phyloP scores from a whole-genome alignment of 2,329 filamentous ascomycete species.

The Aspergillus flavus region DNA sequence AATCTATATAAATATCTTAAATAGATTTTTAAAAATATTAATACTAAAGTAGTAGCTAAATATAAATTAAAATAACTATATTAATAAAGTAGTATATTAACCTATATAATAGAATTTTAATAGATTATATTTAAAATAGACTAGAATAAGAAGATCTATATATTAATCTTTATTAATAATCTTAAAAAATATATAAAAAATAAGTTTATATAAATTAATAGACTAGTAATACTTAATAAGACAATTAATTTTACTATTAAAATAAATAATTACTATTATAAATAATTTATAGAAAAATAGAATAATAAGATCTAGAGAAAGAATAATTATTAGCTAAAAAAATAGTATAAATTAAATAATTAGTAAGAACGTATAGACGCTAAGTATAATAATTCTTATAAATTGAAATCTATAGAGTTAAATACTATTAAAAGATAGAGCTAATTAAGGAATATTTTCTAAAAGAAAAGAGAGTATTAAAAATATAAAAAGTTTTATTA shows the following conservation, averaged over 20 bases:
- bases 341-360: not conserved
- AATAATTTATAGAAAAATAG: not conserved
- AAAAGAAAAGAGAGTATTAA: not conserved
- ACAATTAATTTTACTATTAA: not conserved
- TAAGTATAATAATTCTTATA: not conserved
- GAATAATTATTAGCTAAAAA: not conserved
- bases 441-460: not conserved
- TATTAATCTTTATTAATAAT: not conserved
- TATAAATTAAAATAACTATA: not conserved
- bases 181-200: not conserved
- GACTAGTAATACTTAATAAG: not conserved
- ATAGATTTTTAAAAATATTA: not conserved
- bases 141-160: not conserved
- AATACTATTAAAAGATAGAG: not conserved
- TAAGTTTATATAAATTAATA: not conserved
- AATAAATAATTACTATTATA: not conserved
- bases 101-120: not conserved
- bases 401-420: not conserved
- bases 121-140: not conserved
- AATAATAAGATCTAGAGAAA: not conserved
- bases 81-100: not conserved
- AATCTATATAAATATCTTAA: not conserved
- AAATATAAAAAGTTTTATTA: no score
- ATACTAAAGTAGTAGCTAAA: not conserved
- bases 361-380: not conserved